Percentiles rank a stretch among this genome's conserved stretches.
Conservation (phyloP, 257 asterid genomes). For the Lycium barbarum region DNA sequence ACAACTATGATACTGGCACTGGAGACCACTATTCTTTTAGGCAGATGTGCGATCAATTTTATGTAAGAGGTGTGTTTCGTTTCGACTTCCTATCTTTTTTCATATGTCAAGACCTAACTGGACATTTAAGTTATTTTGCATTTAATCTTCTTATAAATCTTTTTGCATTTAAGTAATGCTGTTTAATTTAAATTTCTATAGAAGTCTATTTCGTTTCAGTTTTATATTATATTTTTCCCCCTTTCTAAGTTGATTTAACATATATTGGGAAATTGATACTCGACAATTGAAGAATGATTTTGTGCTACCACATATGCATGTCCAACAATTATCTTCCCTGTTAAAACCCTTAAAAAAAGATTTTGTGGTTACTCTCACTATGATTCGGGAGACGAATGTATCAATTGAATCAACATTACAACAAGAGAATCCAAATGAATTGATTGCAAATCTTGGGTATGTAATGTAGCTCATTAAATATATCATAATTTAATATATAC, state of each 20-base stretch:
- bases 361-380: not conserved
- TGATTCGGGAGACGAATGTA: not conserved
- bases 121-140: not conserved
- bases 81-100: not conserved
- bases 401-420: not conserved
- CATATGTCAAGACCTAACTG: not conserved
- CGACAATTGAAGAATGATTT: not conserved
- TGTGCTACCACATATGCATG: not conserved
- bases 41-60: slow-evolving; percentile 93
- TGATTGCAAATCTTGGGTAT: not conserved
- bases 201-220: not conserved
- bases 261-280: not conserved
- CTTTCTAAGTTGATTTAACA: not conserved
- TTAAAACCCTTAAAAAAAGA: no score
- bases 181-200: not conserved
- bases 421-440: not conserved
- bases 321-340: not conserved
- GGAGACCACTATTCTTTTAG: slow-evolving; percentile 97
- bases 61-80: slow-evolving; percentile 65
- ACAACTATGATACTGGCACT: slow-evolving; percentile 96
- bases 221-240: not conserved
- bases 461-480: not conserved
- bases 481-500: no score
- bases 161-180: not conserved
- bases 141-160: not conserved